These are phyloP conservation scores for Aureobasidium sp. DNA, from an alignment of 2,329 filamentous ascomycete species.

Conservation along the genomic window DNA sequence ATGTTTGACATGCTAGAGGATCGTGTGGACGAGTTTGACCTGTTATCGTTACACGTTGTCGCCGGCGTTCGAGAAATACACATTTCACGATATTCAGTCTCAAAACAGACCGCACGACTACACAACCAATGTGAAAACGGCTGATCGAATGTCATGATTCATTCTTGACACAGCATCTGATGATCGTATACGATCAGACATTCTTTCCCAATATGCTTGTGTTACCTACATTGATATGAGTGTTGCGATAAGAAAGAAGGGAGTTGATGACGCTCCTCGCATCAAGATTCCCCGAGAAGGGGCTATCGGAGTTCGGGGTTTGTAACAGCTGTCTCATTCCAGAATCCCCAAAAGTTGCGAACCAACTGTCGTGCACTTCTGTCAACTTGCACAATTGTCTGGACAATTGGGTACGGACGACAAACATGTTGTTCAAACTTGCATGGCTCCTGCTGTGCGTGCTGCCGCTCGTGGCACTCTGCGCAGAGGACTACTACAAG, in stretches of 20 bases:
- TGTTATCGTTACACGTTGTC: too few relatives aligned
- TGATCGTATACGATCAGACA: neutral
- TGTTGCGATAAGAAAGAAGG: neutral
- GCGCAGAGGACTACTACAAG: slow-evolving; percentile 69
- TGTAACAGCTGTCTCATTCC: neutral
- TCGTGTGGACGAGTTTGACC: too few relatives aligned
- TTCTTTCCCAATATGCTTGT: neutral
- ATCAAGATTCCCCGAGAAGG: neutral
- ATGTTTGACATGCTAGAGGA: too few relatives aligned
- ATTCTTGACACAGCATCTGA: too few relatives aligned
- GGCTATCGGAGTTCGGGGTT: slow-evolving; percentile 1
- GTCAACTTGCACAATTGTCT: neutral
- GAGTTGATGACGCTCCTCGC: neutral
- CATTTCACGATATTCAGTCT: too few relatives aligned
- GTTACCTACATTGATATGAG: too few relatives aligned
- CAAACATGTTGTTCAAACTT: slow-evolving; percentile 32
- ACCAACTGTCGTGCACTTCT: neutral
- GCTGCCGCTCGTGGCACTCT: slow-evolving; percentile 33
- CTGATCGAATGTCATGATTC: too few relatives aligned
- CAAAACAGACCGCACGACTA: too few relatives aligned
- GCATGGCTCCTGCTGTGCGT: slow-evolving; percentile 33
- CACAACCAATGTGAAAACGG: too few relatives aligned
- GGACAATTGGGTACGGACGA: neutral
- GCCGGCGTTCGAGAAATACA: too few relatives aligned
- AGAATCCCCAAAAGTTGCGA: neutral